Evolutionary conservation across 441 rosid genomes (phyloP).

Genomic region (Hura crepitans): DNA sequence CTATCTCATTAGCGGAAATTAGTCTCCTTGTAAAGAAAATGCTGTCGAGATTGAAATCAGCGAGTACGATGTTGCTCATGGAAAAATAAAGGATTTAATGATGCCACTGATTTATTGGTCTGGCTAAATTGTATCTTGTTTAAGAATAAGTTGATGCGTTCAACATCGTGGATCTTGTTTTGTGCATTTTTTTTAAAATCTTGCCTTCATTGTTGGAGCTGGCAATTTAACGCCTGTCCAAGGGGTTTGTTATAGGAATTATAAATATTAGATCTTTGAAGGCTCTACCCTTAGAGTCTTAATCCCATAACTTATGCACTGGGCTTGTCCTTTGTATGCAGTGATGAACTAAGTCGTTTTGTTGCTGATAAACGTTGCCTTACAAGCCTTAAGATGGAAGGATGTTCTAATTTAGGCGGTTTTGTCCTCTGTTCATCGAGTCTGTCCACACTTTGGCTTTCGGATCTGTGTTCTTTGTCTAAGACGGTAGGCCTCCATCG

Average conservation of each 20-base stretch:
- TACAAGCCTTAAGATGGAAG: slow-evolving; percentile 82
- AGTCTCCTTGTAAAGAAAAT: neutral
- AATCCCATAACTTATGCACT: neutral
- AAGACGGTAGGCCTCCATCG: slow-evolving; percentile 64
- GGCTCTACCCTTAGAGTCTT: neutral
- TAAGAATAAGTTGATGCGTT: neutral
- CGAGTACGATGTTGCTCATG: neutral
- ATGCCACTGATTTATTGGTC: neutral
- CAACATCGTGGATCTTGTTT: neutral
- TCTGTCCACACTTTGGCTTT: slow-evolving; percentile 82
- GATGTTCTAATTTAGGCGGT: slow-evolving; percentile 81
- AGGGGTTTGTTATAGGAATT: neutral
- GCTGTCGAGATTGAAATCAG: neutral
- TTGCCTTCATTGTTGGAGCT: neutral
- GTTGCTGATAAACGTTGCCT: slow-evolving; percentile 86
- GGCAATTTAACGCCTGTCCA: neutral
- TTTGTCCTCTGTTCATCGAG: slow-evolving; percentile 69
- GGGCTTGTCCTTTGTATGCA: slow-evolving; percentile 31
- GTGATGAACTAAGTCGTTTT: slow-evolving; percentile 88
- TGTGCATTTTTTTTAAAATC: neutral
- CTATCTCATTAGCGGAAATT: neutral
- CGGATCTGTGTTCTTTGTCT: slow-evolving; percentile 68
- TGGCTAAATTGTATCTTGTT: neutral
- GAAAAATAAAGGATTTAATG: neutral
- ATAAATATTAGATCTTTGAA: neutral